Base-by-base conservation (phyloP, 768 basidiomycete species). In the Melanogaster broomeanus region DNA sequence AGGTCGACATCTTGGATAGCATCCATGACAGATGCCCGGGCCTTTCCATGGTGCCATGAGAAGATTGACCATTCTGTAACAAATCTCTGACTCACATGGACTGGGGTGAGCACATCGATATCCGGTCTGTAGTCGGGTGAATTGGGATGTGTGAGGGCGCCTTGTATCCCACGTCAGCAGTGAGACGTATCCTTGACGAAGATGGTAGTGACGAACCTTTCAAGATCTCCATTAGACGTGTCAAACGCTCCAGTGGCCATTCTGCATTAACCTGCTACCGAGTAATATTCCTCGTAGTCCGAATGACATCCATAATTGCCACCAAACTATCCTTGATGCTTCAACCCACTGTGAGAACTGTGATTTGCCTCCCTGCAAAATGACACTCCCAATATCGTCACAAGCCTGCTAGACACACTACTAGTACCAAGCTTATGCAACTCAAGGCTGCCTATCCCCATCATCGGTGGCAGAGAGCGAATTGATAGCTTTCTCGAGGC, bases 81-180 rank as follows among this genome's bases (percentile, higher is more conserved):
- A 34, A 2, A 39, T 11, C 16, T 27, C 12, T 38, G 38, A 49
- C 74, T 34, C 64, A 88, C 89, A 79, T 93, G 90, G 7, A 92
- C 81, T 38, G 91, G 88, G 19, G 84, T 82, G 31, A 98, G 74
- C 19, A 74, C 69, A 62, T 98, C 95, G 37, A 94, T 76, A 60
- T 99, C 96, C 2, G 90, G 87, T 37, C 93, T 77, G 65, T 92
- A 96, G 62, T 96, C 93, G 13, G 88, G 84, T 0, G 91, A 94
- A 49, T 77, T 75, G 2, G 85, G 74, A 62, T 97, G 97, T 0
- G 90, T 94, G 57, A 90, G 72, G 31, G 88, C 77, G 24, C 85
- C 88, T 90, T 56, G 5, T 44, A 38, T 34, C 16, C 18, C 15
- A 25, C 19, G 46, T 47, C 19, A 56, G 22, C 19, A 12, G 18